Evolutionary conservation across 495 filamentous ascomycete species (phyloP).

Genomic region (Cercophora samala): DNA sequence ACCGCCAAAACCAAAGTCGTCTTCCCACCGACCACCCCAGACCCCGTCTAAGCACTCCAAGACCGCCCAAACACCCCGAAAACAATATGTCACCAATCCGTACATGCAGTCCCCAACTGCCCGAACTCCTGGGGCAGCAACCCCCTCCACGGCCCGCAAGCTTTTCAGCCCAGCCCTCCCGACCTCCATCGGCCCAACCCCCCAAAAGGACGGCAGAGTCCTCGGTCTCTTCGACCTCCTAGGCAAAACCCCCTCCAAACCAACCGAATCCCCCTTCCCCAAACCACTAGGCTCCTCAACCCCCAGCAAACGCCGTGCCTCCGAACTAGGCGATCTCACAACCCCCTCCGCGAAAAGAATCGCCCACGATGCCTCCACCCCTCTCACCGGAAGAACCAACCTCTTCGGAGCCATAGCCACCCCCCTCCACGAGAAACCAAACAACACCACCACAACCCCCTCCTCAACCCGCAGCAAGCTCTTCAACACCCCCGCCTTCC

Average conservation of each 20-base stretch:
- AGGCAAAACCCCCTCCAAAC: constrained; percentile 47
- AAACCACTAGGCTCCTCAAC: constrained; percentile 33
- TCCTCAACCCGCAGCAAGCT: constrained; percentile 24
- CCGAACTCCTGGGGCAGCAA: constrained; percentile 44
- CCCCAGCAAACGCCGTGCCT: constrained; percentile 35
- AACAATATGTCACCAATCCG: constrained; percentile 21
- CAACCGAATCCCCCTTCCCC: constrained; percentile 29
- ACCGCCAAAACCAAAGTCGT: constrained; percentile 35
- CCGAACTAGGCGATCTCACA: constrained; percentile 4
- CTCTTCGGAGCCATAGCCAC: constrained; percentile 23
- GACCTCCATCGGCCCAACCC: constrained; percentile 74
- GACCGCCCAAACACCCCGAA: constrained; percentile 40
- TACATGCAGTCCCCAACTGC: neutral
- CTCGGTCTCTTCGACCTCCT: constrained; percentile 91
- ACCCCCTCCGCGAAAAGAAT: constrained; percentile 6
- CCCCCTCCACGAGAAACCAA: constrained; percentile 51
- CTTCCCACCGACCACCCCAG: constrained; percentile 31
- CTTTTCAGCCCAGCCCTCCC: constrained; percentile 59
- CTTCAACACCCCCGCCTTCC: constrained; percentile 58
- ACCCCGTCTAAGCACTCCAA: constrained; percentile 47
- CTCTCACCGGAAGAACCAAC: constrained; percentile 51
- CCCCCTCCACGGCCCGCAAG: constrained; percentile 55
- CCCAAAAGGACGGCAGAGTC: constrained; percentile 81
- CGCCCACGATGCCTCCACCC: constrained; percentile 41
- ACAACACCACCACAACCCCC: constrained; percentile 42